Evolutionary conservation across 1,284 basidiomycete species (phyloP).

Genomic region (Trametes polyzona): DNA sequence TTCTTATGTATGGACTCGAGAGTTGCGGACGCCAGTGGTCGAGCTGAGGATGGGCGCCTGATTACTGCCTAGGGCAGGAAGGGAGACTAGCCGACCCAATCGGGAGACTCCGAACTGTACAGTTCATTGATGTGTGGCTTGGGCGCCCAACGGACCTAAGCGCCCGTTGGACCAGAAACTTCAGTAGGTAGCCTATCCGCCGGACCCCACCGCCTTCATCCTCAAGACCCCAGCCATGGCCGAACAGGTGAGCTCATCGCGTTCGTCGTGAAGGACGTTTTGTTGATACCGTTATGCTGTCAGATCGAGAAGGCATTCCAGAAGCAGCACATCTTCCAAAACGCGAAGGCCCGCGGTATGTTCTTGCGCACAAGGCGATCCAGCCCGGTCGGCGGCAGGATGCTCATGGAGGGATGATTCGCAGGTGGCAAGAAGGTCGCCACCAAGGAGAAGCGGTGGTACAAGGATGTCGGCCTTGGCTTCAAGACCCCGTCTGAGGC

Average conservation of each 20-base stretch:
- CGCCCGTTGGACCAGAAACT: constrained; percentile 25
- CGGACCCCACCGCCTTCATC: constrained; percentile 31
- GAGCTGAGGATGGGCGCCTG: background rate
- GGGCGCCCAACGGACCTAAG: constrained; percentile 26
- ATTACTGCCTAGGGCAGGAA: background rate
- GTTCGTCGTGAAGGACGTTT: background rate
- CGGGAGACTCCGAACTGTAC: constrained; percentile 38
- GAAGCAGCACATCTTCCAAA: constrained; percentile 99
- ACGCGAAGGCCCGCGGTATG: constrained; percentile 92
- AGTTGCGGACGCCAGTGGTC: background rate
- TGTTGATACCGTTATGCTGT: constrained; percentile 12
- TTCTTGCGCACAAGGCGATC: constrained; percentile 28
- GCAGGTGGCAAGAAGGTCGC: constrained; percentile 86
- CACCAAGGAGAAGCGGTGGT: constrained; percentile 98
- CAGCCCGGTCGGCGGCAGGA: constrained; percentile 4
- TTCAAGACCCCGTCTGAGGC: constrained; percentile 98
- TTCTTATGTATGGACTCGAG: background rate
- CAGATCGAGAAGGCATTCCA: constrained; percentile 95
- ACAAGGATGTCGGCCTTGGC: constrained; percentile 97
- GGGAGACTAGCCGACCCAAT: constrained; percentile 8
- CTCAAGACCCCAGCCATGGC: constrained; percentile 53
- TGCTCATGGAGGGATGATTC: constrained; percentile 17
- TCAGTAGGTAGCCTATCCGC: constrained; percentile 28
- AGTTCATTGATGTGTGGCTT: constrained; percentile 40
- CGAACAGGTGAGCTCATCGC: constrained; percentile 56